These are phyloP conservation scores for Aureobasidium uvarum DNA, from an alignment of 2,329 filamentous ascomycete genomes.

Conservation along the genomic window DNA sequence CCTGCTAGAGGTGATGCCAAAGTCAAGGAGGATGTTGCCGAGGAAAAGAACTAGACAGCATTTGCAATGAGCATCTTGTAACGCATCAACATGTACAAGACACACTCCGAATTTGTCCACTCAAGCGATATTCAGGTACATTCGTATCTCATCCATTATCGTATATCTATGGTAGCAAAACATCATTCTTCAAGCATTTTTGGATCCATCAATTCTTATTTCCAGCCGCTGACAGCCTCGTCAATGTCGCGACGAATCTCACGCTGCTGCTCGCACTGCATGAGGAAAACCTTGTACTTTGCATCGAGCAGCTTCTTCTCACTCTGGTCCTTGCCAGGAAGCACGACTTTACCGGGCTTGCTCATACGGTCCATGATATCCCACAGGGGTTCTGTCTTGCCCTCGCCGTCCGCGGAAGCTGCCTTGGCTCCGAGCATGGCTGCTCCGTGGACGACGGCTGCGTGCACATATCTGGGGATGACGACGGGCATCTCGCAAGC, in stretches of 20 bases:
- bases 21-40: slow-evolving; percentile 45
- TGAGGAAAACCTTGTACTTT: slow-evolving; percentile 95
- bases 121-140: neutral
- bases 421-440: slow-evolving; percentile 98
- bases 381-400: slow-evolving; percentile 85
- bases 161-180: neutral
- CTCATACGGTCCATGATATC: slow-evolving; percentile 97
- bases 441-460: slow-evolving; percentile 94
- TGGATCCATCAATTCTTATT: slow-evolving; percentile 19
- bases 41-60: slow-evolving; percentile 29
- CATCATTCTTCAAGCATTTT: neutral
- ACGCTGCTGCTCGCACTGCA: slow-evolving; percentile 85
- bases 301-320: slow-evolving; percentile 78
- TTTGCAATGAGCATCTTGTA: neutral
- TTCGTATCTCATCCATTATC: slow-evolving; percentile 7
- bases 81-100: neutral
- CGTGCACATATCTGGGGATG: slow-evolving; percentile 90
- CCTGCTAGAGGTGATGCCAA: slow-evolving; percentile 77
- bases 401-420: slow-evolving; percentile 74
- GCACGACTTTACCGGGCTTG: slow-evolving; percentile 82
- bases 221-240: slow-evolving; percentile 45
- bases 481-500: slow-evolving; percentile 89
- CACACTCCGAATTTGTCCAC: no score
- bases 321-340: slow-evolving; percentile 66
- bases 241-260: slow-evolving; percentile 78